Percentiles rank a stretch among this genome's conserved stretches.
phyloP scores from a whole-genome alignment of 441 rosid genomes.

The Adansonia rubrostipa region DNA sequence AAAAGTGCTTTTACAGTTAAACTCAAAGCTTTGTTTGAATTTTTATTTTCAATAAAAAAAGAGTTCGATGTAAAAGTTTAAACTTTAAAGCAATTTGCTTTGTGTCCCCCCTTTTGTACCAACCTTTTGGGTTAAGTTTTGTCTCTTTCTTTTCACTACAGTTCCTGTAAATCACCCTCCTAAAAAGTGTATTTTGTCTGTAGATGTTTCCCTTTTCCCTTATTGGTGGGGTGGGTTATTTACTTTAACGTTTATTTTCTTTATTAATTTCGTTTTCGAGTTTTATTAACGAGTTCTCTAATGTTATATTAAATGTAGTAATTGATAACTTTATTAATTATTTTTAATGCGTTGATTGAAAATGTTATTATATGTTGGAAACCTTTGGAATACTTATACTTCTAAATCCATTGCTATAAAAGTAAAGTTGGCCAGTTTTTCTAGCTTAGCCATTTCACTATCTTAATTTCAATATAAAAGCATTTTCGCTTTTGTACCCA shows the following conservation, averaged over 20 bases:
- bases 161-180: conserved; percentile 47
- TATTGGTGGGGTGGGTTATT: conserved; percentile 24
- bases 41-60: conserved; percentile 4
- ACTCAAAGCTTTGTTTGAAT: neutral
- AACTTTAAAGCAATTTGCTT: conserved; percentile 19
- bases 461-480: conserved; percentile 17
- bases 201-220: conserved; percentile 24
- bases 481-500: neutral
- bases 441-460: conserved; percentile 22
- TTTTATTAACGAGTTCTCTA: no score
- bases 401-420: no score
- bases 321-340: no score
- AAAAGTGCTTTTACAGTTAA: conserved; percentile 2
- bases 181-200: conserved; percentile 47
- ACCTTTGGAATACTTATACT: no score
- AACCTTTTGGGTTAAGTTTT: conserved; percentile 28
- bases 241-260: neutral
- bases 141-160: conserved; percentile 29
- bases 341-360: no score
- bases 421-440: neutral
- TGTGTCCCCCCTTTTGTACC: neutral
- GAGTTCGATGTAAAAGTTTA: neutral
- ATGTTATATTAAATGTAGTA: no score
- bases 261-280: neutral
- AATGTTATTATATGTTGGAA: no score